Percentiles rank a stretch among this genome's conserved stretches.
phyloP scores from a whole-genome alignment of 495 filamentous ascomycete genomes.

The Podospora tetraspora region DNA sequence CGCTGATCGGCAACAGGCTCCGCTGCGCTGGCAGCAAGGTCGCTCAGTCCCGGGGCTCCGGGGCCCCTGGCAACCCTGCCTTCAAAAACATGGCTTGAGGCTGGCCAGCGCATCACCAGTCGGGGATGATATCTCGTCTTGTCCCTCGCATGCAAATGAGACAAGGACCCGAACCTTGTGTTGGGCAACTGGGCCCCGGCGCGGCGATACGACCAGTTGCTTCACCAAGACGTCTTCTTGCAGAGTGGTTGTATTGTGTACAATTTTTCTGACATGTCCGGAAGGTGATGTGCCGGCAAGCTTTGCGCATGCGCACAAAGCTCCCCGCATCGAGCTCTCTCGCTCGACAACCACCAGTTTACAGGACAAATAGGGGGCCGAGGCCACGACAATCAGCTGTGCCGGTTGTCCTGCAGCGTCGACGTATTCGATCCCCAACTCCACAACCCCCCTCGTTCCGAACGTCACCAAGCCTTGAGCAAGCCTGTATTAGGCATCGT shows the following conservation, averaged over 20 bases:
- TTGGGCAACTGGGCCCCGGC: neutral
- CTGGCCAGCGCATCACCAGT: constrained; percentile 9
- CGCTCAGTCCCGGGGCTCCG: neutral
- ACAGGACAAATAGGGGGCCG: neutral
- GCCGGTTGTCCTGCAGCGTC: neutral
- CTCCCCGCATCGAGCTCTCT: neutral
- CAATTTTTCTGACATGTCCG: neutral
- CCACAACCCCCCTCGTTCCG: neutral
- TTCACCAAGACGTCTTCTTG: neutral
- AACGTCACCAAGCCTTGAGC: neutral
- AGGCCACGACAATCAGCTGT: neutral
- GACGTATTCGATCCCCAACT: neutral
- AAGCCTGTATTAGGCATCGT: neutral
- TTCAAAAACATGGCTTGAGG: neutral
- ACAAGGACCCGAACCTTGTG: neutral
- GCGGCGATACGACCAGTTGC: neutral
- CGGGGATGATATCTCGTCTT: constrained; percentile 1
- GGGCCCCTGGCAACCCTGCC: no score
- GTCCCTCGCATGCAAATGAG: neutral
- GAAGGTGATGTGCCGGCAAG: neutral
- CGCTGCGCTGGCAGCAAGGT: neutral
- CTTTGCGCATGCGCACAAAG: neutral
- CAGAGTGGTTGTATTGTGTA: neutral
- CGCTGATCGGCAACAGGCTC: neutral
- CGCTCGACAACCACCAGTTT: neutral